A percentile compares a stretch with the other conserved stretches of the same genome.
Conservation (phyloP, 2,329 filamentous ascomycete species). For the Neurospora crassa region DNA sequence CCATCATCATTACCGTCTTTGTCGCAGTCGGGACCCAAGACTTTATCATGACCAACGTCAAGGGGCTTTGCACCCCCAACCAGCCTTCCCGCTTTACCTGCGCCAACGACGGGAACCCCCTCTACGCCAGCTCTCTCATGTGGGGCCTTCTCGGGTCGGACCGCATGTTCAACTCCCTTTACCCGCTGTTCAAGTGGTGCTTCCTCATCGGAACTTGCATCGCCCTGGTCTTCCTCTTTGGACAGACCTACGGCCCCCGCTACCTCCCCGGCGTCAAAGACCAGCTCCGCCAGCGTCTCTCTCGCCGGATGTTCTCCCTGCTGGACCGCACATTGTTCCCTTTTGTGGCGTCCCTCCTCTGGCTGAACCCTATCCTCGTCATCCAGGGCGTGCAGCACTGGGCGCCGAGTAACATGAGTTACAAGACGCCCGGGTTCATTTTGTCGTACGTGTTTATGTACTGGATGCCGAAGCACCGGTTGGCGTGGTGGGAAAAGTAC, state of each 20-base stretch:
- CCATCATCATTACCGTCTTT: slow-evolving; percentile 32
- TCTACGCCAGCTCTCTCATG: slow-evolving; percentile 26
- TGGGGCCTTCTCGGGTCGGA: slow-evolving; percentile 27
- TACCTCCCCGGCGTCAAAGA: slow-evolving; percentile 27
- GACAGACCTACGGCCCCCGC: slow-evolving; percentile 24
- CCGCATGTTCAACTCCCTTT: slow-evolving; percentile 31
- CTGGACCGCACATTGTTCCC: slow-evolving; percentile 29
- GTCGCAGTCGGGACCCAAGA: slow-evolving; percentile 31
- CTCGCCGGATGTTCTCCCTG: slow-evolving; percentile 22
- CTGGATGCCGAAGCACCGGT: slow-evolving; percentile 27
- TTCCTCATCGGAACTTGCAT: slow-evolving; percentile 31
- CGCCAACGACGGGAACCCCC: slow-evolving; percentile 20
- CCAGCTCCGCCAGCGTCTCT: slow-evolving; percentile 22
- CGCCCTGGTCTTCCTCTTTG: slow-evolving; percentile 27
- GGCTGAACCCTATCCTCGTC: slow-evolving; percentile 31
- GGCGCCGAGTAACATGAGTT: slow-evolving; percentile 32
- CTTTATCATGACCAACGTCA: slow-evolving; percentile 30
- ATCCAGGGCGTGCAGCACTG: slow-evolving; percentile 34
- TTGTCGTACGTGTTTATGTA: slow-evolving; percentile 34
- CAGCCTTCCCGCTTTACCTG: slow-evolving; percentile 24
- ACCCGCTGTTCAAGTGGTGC: slow-evolving; percentile 34
- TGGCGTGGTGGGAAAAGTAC: slow-evolving; percentile 38
- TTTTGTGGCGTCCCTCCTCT: slow-evolving; percentile 28
- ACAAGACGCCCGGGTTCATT: slow-evolving; percentile 33
- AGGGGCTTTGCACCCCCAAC: slow-evolving; percentile 18